Percentiles rank a stretch among this genome's conserved stretches.
Evolutionary conservation across 805 yeast species (phyloP).

Genomic region (Kodamaea leandrae): DNA sequence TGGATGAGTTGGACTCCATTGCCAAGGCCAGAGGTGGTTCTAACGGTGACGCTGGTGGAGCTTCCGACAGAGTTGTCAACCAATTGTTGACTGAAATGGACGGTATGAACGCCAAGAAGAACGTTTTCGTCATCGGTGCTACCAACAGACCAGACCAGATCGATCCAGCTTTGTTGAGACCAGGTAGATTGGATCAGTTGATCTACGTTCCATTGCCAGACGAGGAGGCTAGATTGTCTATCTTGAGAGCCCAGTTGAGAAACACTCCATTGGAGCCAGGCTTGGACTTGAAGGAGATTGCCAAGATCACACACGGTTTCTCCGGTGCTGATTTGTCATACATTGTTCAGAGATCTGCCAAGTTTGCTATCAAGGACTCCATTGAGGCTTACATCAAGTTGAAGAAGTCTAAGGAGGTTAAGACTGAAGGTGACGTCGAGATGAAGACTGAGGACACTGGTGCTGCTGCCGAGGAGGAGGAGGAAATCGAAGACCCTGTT

Average conservation of each 20-base stretch:
- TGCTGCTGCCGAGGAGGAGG: constrained; percentile 42
- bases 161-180: constrained; percentile 97
- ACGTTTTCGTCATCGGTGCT: constrained; percentile 98
- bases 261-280: constrained; percentile 99
- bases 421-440: constrained; percentile 50
- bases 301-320: constrained; percentile 94
- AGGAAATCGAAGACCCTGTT: constrained; percentile 86
- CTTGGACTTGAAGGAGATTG: constrained; percentile 80
- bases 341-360: constrained; percentile 98
- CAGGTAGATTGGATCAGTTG: constrained; percentile 98
- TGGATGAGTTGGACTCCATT: constrained; percentile 97
- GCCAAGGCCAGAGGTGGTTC: constrained; percentile 94
- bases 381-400: constrained; percentile 68
- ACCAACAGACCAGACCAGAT: constrained; percentile 99
- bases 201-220: constrained; percentile 98
- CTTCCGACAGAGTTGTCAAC: constrained; percentile 93
- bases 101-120: constrained; percentile 99
- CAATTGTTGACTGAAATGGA: constrained; percentile 98
- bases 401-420: constrained; percentile 37
- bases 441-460: constrained; percentile 45
- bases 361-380: constrained; percentile 96
- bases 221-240: constrained; percentile 88
- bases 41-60: constrained; percentile 91
- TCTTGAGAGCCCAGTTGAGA: constrained; percentile 92
- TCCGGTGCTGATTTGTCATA: constrained; percentile 98